Percentiles rank a stretch among this genome's conserved stretches.
Conservation (phyloP, 805 yeast species). For the Tetrapisispora iriomotensis region DNA sequence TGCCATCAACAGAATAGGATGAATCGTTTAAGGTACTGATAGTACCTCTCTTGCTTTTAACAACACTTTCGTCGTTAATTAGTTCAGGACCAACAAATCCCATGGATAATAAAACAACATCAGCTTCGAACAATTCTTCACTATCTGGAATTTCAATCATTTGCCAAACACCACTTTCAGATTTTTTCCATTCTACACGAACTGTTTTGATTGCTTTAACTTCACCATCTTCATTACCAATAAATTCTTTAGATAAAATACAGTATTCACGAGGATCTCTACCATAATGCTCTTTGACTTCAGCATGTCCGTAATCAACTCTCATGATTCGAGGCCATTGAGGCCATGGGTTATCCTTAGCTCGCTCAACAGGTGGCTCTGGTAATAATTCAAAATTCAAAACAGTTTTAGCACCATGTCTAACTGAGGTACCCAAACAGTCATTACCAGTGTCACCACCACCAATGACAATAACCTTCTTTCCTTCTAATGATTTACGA, state of each 20-base stretch:
- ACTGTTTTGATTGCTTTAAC: slow-evolving; percentile 94
- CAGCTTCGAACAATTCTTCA: slow-evolving; percentile 92
- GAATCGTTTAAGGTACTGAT: slow-evolving; percentile 47
- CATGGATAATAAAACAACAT: slow-evolving; percentile 87
- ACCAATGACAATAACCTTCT: slow-evolving; percentile 91
- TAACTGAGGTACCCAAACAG: slow-evolving; percentile 93
- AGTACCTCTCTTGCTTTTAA: slow-evolving; percentile 73
- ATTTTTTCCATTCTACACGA: slow-evolving; percentile 95
- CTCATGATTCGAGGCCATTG: slow-evolving; percentile 99
- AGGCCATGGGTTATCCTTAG: slow-evolving; percentile 98
- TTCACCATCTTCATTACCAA: slow-evolving; percentile 90
- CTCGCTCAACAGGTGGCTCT: slow-evolving; percentile 75
- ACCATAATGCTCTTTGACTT: slow-evolving; percentile 89
- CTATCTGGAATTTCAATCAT: slow-evolving; percentile 96
- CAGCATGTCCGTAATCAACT: slow-evolving; percentile 95
- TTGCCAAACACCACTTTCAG: slow-evolving; percentile 96
- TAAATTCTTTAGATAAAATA: slow-evolving; percentile 88
- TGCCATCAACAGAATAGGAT: slow-evolving; percentile 54
- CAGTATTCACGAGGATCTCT: slow-evolving; percentile 96
- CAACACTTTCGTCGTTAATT: slow-evolving; percentile 48
- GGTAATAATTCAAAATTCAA: slow-evolving; percentile 91
- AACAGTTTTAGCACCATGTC: slow-evolving; percentile 95
- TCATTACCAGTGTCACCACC: slow-evolving; percentile 99
- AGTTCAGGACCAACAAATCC: slow-evolving; percentile 97
- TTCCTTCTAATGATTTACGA: slow-evolving; percentile 62